Evolutionary conservation across 139 green algal genomes (phyloP).

Genomic region (Ettlia oleoabundans): DNA sequence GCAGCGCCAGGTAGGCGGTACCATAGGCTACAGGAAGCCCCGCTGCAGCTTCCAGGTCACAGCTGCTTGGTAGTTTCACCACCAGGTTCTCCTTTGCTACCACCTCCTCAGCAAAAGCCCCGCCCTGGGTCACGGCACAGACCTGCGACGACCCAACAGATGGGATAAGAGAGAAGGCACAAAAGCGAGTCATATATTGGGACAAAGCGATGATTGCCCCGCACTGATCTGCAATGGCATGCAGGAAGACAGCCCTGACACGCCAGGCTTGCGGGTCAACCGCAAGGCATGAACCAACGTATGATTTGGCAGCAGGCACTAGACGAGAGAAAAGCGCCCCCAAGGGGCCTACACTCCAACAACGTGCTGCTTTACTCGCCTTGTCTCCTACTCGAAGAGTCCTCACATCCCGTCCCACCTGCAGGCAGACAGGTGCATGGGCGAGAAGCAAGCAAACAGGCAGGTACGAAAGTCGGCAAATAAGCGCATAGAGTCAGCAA

Average conservation of each 20-base stretch:
- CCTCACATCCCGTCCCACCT: conserved; percentile 69
- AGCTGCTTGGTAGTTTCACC: conserved; percentile 42
- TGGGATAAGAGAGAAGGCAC: no score
- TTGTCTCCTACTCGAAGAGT: conserved; percentile 73
- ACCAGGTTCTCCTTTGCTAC: conserved; percentile 55
- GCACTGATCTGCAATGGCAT: no score
- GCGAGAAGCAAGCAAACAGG: no score
- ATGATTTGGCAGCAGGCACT: no score
- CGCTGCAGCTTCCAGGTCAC: conserved; percentile 49
- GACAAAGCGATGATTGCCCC: not conserved
- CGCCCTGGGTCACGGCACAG: conserved; percentile 60
- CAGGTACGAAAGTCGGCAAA: no score
- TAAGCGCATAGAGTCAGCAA: no score
- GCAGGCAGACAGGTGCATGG: no score
- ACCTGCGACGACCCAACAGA: conserved; percentile 51
- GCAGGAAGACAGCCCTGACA: not conserved
- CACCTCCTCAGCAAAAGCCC: conserved; percentile 79
- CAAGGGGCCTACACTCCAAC: no score
- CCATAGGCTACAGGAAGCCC: conserved; percentile 87
- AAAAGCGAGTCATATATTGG: no score
- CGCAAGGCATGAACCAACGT: no score
- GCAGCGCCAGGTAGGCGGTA: conserved; percentile 85
- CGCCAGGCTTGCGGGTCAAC: no score
- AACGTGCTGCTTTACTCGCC: conserved; percentile 47
- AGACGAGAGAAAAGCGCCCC: no score